A percentile compares a stretch with the other conserved stretches of the same genome.
Evolutionary conservation across 345 rosid genomes (phyloP).

Genomic region (Populus nigra): DNA sequence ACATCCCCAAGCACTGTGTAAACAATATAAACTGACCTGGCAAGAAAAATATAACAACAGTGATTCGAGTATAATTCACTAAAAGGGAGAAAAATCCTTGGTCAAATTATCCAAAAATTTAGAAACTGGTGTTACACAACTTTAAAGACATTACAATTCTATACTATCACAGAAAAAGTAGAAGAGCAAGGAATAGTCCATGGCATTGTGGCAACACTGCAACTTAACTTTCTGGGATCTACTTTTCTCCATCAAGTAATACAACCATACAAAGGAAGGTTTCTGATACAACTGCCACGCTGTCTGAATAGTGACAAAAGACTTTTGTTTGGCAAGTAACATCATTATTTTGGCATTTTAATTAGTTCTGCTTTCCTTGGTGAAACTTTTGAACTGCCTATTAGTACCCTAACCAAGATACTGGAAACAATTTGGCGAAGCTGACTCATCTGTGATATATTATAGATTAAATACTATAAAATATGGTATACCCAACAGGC

Average conservation of each 20-base stretch:
- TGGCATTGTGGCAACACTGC: background rate
- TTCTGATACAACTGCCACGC: background rate
- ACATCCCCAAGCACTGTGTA: conserved; percentile 92
- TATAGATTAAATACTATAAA: background rate
- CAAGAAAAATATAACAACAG: conserved; percentile 2
- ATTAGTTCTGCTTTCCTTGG: background rate
- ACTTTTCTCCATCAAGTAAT: background rate
- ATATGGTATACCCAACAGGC: background rate
- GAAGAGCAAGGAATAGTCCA: background rate
- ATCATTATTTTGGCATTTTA: background rate
- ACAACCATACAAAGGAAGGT: background rate
- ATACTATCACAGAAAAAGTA: background rate
- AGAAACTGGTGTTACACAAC: background rate
- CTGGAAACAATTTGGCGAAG: background rate
- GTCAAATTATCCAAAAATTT: background rate
- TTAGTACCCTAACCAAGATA: background rate
- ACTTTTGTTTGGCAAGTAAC: background rate
- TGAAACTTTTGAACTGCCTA: background rate
- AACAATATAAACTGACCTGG: conserved; percentile 90
- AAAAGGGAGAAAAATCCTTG: background rate
- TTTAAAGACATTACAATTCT: background rate
- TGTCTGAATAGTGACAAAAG: background rate
- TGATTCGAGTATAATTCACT: background rate
- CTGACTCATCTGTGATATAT: background rate
- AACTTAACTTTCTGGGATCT: background rate